These are phyloP conservation scores for Sutorius eximius DNA, from an alignment of 1,284 basidiomycete species.

Conservation along the genomic window DNA sequence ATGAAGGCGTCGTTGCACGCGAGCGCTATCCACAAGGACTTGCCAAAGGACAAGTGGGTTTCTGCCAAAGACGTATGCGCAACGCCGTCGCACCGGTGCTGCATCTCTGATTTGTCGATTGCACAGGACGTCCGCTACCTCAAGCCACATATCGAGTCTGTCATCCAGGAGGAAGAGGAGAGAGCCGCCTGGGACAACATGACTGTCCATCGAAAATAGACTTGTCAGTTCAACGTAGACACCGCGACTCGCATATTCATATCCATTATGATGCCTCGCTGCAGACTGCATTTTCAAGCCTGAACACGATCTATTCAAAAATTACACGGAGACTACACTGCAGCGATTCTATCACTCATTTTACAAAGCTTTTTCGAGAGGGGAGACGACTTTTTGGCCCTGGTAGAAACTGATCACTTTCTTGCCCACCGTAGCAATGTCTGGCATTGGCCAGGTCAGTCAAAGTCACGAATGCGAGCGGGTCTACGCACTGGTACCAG, in stretches of 20 bases:
- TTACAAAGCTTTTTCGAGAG: slow-evolving; percentile 72
- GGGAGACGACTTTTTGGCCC: slow-evolving; percentile 74
- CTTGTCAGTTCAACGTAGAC: slow-evolving; percentile 24
- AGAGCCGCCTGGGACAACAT: slow-evolving; percentile 83
- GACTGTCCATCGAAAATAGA: slow-evolving; percentile 62
- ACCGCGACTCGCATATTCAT: slow-evolving; percentile 11
- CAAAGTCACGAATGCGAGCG: background rate
- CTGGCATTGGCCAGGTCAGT: slow-evolving; percentile 34
- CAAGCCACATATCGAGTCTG: slow-evolving; percentile 74
- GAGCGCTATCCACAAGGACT: slow-evolving; percentile 77
- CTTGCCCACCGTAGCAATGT: slow-evolving; percentile 79
- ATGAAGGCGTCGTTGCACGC: slow-evolving; percentile 76
- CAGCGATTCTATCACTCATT: background rate
- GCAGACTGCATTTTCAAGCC: background rate
- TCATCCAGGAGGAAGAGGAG: slow-evolving; percentile 80
- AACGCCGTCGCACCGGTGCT: background rate
- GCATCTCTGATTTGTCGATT: slow-evolving; percentile 6
- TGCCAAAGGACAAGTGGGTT: slow-evolving; percentile 88
- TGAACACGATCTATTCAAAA: slow-evolving; percentile 4
- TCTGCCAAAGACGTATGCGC: slow-evolving; percentile 69
- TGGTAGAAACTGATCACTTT: slow-evolving; percentile 90
- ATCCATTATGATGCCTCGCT: slow-evolving; percentile 15
- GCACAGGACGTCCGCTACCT: slow-evolving; percentile 90
- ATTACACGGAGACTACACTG: slow-evolving; percentile 18
- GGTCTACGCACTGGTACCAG: slow-evolving; percentile 62